phyloP scores from a whole-genome alignment of 1,284 basidiomycete species.

The Boletus mariae region DNA sequence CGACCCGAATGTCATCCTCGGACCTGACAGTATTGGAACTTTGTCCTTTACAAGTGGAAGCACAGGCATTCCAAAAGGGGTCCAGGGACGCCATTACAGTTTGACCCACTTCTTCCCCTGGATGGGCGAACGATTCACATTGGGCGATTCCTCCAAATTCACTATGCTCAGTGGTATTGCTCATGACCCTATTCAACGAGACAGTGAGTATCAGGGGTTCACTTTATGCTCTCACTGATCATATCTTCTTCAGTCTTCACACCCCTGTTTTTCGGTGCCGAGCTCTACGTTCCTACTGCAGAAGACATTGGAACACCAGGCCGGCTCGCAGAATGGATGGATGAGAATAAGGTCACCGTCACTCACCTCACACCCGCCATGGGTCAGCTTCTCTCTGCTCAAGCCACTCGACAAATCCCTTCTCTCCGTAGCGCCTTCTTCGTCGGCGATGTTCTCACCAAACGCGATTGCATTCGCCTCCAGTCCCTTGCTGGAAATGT shows the following conservation, averaged over 20 bases:
- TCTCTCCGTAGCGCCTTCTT: constrained; percentile 93
- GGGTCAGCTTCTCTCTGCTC: constrained; percentile 97
- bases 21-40: constrained; percentile 94
- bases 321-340: constrained; percentile 98
- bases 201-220: constrained; percentile 65
- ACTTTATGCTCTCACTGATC: constrained; percentile 4
- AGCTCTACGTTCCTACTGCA: constrained; percentile 93
- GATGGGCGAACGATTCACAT: constrained; percentile 91
- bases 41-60: constrained; percentile 97
- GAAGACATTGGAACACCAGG: constrained; percentile 99
- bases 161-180: constrained; percentile 99
- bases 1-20: constrained; percentile 82
- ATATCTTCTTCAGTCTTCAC: constrained; percentile 77
- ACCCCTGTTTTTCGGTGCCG: constrained; percentile 95
- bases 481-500: constrained; percentile 94
- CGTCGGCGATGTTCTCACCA: constrained; percentile 98
- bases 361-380: constrained; percentile 98
- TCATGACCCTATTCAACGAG: constrained; percentile 98
- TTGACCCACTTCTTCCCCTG: constrained; percentile 99
- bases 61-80: constrained; percentile 98
- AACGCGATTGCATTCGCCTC: constrained; percentile 94
- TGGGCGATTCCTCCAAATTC: constrained; percentile 79
- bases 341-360: constrained; percentile 82
- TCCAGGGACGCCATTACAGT: constrained; percentile 92
- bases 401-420: constrained; percentile 88